These are phyloP conservation scores for Podaxis sp. DNA, from an alignment of 768 basidiomycete species.

Conservation along the genomic window DNA sequence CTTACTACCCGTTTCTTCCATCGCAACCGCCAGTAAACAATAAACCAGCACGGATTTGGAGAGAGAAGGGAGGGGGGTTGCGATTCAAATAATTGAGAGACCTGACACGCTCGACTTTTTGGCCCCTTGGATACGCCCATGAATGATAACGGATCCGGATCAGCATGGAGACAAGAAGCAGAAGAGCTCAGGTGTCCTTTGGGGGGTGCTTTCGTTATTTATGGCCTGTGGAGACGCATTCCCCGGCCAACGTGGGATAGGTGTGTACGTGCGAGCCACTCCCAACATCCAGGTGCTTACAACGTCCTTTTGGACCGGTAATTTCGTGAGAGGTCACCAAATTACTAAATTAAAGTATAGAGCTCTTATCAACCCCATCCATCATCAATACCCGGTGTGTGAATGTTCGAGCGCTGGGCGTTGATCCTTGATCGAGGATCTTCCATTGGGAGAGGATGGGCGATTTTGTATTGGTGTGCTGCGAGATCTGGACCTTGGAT, in stretches of 20 bases:
- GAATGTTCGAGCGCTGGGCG: not conserved
- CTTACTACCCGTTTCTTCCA: not conserved
- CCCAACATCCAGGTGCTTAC: not conserved
- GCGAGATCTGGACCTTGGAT: not conserved
- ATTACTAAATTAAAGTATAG: not conserved
- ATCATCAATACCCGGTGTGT: not conserved
- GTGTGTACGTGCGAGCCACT: not conserved
- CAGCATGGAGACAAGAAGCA: not conserved
- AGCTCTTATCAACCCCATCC: not conserved
- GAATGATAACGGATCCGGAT: not conserved
- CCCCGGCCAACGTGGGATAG: slow-evolving; percentile 2
- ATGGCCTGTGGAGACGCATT: not conserved
- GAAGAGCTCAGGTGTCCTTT: not conserved
- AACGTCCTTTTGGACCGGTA: not conserved
- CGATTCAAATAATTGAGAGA: not conserved
- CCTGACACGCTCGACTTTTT: not conserved
- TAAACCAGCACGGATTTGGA: not conserved
- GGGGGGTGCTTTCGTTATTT: not conserved
- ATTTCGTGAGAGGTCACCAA: not conserved
- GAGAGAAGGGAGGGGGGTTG: not conserved
- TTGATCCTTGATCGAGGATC: slow-evolving; percentile 1
- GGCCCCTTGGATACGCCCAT: not conserved
- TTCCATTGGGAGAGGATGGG: not conserved
- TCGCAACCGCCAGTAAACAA: slow-evolving; percentile 6
- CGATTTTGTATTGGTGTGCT: not conserved